Conservation (phyloP, 495 filamentous ascomycete genomes). For the Penicillium bovifimosum region DNA sequence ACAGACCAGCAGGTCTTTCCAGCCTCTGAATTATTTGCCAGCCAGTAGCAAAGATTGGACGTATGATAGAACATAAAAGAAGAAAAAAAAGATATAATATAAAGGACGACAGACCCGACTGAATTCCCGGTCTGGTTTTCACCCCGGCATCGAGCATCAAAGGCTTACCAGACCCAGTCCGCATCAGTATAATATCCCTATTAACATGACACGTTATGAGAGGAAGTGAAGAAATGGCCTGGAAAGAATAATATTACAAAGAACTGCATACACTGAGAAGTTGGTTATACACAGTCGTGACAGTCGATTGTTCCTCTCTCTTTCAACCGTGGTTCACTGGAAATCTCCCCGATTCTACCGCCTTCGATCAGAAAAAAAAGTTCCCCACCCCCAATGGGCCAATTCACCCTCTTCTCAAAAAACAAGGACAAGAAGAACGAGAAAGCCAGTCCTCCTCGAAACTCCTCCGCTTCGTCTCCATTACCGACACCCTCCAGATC, state of each 20-base stretch:
- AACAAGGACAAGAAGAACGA: conserved; percentile 32
- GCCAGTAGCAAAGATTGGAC: conserved; percentile 16
- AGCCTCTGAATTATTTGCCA: conserved; percentile 28
- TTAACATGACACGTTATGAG: too few species aligned
- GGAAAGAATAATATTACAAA: not conserved
- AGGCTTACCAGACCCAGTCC: not conserved
- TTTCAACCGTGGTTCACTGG: conserved; percentile 7
- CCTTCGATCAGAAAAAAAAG: conserved; percentile 38
- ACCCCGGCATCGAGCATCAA: not conserved
- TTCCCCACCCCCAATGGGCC: conserved; percentile 25
- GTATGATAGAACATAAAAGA: conserved; percentile 1
- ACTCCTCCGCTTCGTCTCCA: conserved; percentile 17
- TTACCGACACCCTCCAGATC: conserved; percentile 14
- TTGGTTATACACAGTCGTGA: too few species aligned
- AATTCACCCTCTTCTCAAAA: conserved; percentile 36
- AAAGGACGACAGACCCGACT: not conserved
- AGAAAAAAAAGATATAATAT: not conserved
- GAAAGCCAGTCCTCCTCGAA: conserved; percentile 11
- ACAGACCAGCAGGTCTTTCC: conserved; percentile 31
- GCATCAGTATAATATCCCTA: too few species aligned
- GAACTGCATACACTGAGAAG: too few species aligned
- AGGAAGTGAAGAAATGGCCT: too few species aligned
- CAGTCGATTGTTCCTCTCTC: too few species aligned
- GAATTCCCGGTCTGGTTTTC: not conserved
- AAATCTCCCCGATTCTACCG: conserved; percentile 46